These are phyloP conservation scores for Styphnolobium japonicum DNA, from an alignment of 306 rosid species.

Conservation along the genomic window DNA sequence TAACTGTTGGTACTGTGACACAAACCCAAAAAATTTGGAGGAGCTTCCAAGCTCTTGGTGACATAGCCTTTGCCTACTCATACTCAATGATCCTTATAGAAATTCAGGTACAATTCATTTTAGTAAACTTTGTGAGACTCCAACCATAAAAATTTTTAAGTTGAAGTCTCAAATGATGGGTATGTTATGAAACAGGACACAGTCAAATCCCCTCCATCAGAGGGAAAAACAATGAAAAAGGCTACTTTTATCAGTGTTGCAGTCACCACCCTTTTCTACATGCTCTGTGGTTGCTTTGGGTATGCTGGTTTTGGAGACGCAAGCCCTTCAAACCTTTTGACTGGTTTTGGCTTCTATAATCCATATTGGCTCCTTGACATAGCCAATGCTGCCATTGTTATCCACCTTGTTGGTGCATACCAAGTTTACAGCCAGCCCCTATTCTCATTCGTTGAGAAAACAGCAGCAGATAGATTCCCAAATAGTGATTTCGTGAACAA, in stretches of 20 bases:
- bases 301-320: slow-evolving; percentile 45
- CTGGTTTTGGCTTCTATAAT: slow-evolving; percentile 42
- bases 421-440: slow-evolving; percentile 48
- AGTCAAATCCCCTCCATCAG: slow-evolving; percentile 40
- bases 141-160: neutral
- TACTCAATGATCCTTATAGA: slow-evolving; percentile 48
- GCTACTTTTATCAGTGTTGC: slow-evolving; percentile 23
- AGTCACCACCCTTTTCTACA: slow-evolving; percentile 37
- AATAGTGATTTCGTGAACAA: slow-evolving; percentile 15
- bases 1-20: slow-evolving; percentile 31
- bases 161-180: neutral
- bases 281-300: slow-evolving; percentile 43
- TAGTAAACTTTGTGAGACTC: neutral
- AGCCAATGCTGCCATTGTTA: slow-evolving; percentile 40
- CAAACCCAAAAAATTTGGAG: slow-evolving; percentile 38
- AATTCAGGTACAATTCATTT: slow-evolving; percentile 38
- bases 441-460: slow-evolving; percentile 27
- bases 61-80: slow-evolving; percentile 55
- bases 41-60: slow-evolving; percentile 47
- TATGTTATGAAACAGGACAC: slow-evolving; percentile 38
- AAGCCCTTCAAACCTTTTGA: slow-evolving; percentile 45
- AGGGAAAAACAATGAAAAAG: slow-evolving; percentile 37
- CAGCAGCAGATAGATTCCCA: slow-evolving; percentile 18
- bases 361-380: slow-evolving; percentile 48
- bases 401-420: slow-evolving; percentile 50